A percentile compares a stretch with the other conserved stretches of the same genome.
These are phyloP conservation scores for Mycena crocata DNA, from an alignment of 768 basidiomycete genomes.

Conservation along the genomic window DNA sequence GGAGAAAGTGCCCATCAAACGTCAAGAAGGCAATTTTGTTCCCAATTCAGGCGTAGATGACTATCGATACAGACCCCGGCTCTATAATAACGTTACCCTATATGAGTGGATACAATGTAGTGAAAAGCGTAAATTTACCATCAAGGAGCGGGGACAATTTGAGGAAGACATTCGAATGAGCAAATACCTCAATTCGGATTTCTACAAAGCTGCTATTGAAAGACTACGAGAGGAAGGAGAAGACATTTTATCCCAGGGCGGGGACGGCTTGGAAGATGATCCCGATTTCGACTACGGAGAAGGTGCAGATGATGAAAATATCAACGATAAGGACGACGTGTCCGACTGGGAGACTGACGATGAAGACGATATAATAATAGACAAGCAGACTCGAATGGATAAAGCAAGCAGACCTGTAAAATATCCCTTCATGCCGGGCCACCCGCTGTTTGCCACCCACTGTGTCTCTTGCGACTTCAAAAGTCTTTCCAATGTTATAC, in stretches of 20 bases:
- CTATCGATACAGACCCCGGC: background rate
- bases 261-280: background rate
- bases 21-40: background rate
- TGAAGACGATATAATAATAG: background rate
- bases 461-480: background rate
- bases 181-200: background rate
- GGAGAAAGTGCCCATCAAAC: background rate
- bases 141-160: background rate
- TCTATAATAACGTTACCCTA: background rate
- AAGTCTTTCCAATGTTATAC: conserved; percentile 15
- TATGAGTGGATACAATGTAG: background rate
- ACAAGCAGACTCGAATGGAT: background rate
- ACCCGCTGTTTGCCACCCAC: background rate
- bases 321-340: background rate
- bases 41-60: background rate
- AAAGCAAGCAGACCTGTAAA: background rate
- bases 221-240: background rate
- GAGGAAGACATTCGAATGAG: background rate
- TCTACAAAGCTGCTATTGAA: background rate
- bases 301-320: background rate
- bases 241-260: background rate
- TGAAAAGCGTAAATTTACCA: background rate
- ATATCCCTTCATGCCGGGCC: background rate
- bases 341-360: background rate
- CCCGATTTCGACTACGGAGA: background rate